These are phyloP conservation scores for Saccharomyces uvarum DNA, from an alignment of 1,139 yeast species.

Conservation along the genomic window DNA sequence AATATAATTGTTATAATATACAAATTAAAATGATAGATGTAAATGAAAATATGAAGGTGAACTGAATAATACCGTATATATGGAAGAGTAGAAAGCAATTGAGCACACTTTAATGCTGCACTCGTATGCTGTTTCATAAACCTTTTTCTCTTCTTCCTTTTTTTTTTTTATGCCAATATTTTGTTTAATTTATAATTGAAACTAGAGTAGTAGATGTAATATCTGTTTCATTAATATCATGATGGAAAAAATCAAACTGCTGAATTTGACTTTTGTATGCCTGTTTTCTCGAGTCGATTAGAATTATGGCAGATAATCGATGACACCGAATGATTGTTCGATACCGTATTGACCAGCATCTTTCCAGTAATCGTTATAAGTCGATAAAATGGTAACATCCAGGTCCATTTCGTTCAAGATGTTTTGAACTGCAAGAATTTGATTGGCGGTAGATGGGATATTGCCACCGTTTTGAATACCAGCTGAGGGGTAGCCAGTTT, in stretches of 20 bases:
- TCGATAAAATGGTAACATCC: conserved; percentile 63
- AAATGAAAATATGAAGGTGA: background rate
- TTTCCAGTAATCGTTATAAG: conserved; percentile 81
- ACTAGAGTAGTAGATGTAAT: background rate
- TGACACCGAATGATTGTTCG: conserved; percentile 79
- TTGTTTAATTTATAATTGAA: background rate
- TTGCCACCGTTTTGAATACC: conserved; percentile 68
- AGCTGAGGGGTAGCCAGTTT: conserved; percentile 81
- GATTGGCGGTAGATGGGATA: conserved; percentile 64
- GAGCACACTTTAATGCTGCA: background rate
- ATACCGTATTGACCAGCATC: conserved; percentile 75
- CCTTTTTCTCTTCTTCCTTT: background rate
- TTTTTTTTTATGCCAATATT: background rate
- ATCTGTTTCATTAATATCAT: background rate
- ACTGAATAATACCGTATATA: background rate
- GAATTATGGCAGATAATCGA: conserved; percentile 36
- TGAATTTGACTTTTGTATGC: background rate
- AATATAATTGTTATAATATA: background rate
- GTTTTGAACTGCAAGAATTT: conserved; percentile 55
- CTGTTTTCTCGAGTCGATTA: background rate
- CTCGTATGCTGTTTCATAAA: background rate
- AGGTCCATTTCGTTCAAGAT: conserved; percentile 49
- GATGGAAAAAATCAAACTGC: background rate
- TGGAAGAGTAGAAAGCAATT: background rate
- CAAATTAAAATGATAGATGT: background rate